A percentile compares a stretch with the other conserved stretches of the same genome.
Evolutionary conservation across 2,329 filamentous ascomycete species (phyloP).

Genomic region (Parascedosporium putredinis): DNA sequence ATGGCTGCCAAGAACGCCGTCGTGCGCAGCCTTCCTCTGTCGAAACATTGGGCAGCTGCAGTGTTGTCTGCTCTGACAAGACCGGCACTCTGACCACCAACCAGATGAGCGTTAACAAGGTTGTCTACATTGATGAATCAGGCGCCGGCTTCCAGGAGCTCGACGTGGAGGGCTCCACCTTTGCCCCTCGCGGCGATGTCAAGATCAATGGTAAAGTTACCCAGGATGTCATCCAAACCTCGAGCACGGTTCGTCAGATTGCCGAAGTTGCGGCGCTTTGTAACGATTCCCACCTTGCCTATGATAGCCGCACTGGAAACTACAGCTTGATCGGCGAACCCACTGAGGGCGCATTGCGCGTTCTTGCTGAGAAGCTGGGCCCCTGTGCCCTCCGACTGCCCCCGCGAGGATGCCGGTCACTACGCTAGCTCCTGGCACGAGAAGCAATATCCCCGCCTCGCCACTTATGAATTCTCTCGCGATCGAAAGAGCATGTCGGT

Average conservation of each 20-base stretch:
- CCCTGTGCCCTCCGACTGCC: slow-evolving; percentile 53
- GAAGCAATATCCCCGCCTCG: slow-evolving; percentile 59
- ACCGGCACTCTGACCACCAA: slow-evolving; percentile 97
- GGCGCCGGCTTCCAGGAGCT: slow-evolving; percentile 73
- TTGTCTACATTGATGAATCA: slow-evolving; percentile 69
- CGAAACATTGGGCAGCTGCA: slow-evolving; percentile 96
- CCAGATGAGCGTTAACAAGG: slow-evolving; percentile 96
- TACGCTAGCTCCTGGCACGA: slow-evolving; percentile 80
- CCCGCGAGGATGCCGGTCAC: slow-evolving; percentile 59
- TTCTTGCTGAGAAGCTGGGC: slow-evolving; percentile 88
- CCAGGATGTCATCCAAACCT: slow-evolving; percentile 58
- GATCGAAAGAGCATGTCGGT: slow-evolving; percentile 99
- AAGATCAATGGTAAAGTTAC: slow-evolving; percentile 57
- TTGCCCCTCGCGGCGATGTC: slow-evolving; percentile 71
- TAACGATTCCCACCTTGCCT: slow-evolving; percentile 77
- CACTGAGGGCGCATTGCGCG: slow-evolving; percentile 86
- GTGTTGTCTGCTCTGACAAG: slow-evolving; percentile 98
- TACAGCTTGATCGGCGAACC: slow-evolving; percentile 86
- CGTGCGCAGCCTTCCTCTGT: slow-evolving; percentile 89
- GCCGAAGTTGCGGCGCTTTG: slow-evolving; percentile 64
- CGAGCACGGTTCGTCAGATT: slow-evolving; percentile 71
- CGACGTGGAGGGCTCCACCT: slow-evolving; percentile 86
- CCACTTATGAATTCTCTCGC: slow-evolving; percentile 93
- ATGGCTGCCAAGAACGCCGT: slow-evolving; percentile 99
- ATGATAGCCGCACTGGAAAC: slow-evolving; percentile 62